phyloP scores from a whole-genome alignment of 495 filamentous ascomycete species.

The Daldinia concentrica region DNA sequence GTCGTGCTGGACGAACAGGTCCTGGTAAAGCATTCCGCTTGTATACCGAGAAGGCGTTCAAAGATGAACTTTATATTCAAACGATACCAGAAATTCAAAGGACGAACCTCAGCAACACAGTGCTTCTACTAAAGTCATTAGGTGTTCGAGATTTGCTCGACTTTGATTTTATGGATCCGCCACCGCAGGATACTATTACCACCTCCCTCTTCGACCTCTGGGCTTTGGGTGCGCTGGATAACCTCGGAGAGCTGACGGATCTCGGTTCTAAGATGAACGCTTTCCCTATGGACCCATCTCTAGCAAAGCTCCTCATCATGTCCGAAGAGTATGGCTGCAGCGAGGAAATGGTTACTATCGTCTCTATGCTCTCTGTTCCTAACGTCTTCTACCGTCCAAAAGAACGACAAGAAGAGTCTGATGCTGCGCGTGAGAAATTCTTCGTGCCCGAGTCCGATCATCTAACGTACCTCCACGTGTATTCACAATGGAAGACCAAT shows the following conservation, averaged over 20 bases:
- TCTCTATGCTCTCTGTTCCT: constrained; percentile 96
- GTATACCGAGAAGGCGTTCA: constrained; percentile 93
- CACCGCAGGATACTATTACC: constrained; percentile 96
- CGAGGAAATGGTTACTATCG: constrained; percentile 98
- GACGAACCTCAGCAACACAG: constrained; percentile 94
- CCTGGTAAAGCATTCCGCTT: constrained; percentile 95
- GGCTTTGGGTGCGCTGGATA: constrained; percentile 93
- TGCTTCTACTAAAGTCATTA: constrained; percentile 91
- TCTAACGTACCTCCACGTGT: constrained; percentile 94
- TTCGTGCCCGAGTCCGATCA: constrained; percentile 98
- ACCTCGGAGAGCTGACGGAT: constrained; percentile 88
- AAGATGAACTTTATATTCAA: constrained; percentile 96
- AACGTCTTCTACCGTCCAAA: constrained; percentile 98
- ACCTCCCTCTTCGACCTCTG: constrained; percentile 98
- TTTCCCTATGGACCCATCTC: constrained; percentile 95
- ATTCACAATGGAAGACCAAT: constrained; percentile 93
- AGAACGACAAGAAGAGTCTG: constrained; percentile 95
- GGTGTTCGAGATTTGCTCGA: constrained; percentile 95
- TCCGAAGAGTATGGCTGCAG: constrained; percentile 87
- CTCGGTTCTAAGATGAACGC: constrained; percentile 93
- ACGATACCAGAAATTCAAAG: constrained; percentile 99
- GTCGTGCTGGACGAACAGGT: constrained; percentile 92
- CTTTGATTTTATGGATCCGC: constrained; percentile 99
- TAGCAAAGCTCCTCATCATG: constrained; percentile 94
- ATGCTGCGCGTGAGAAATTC: constrained; percentile 97